phyloP scores from a whole-genome alignment of 164 flowering plant species.

The Kalanchoe fedtschenkoi region DNA sequence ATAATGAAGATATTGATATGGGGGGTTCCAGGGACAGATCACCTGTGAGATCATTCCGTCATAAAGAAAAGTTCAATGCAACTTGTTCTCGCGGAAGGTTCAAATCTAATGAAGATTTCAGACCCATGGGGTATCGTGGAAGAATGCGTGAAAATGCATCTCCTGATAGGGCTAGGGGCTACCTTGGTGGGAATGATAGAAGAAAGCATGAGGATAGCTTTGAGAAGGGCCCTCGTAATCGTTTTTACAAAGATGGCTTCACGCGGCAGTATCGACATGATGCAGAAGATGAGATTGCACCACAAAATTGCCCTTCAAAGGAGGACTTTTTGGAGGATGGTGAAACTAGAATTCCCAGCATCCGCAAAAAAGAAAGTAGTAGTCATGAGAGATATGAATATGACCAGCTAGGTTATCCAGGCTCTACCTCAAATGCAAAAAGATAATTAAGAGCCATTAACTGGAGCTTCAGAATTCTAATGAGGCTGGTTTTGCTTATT shows the following conservation, averaged over 20 bases:
- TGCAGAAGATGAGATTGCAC: slow-evolving; percentile 10
- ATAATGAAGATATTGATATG: slow-evolving; percentile 10
- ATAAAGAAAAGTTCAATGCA: slow-evolving; percentile 14
- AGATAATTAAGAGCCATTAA: background rate
- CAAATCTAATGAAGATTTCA: slow-evolving; percentile 13
- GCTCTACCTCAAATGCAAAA: background rate
- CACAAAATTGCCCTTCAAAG: background rate
- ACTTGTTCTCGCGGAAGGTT: slow-evolving; percentile 9
- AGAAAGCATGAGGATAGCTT: slow-evolving; percentile 13
- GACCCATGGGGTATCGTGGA: slow-evolving; percentile 11
- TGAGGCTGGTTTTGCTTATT: background rate
- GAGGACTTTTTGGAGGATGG: background rate
- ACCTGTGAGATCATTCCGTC: slow-evolving; percentile 17
- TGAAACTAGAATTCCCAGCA: background rate
- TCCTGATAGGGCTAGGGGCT: slow-evolving; percentile 11
- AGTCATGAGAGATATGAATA: background rate
- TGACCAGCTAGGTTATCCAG: background rate
- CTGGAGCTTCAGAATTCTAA: background rate
- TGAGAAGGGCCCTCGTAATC: slow-evolving; percentile 13
- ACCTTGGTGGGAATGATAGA: slow-evolving; percentile 15
- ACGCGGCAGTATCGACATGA: slow-evolving; percentile 13
- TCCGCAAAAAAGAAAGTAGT: background rate
- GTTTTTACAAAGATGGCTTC: slow-evolving; percentile 14
- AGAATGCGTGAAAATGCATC: slow-evolving; percentile 14
- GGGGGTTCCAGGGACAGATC: slow-evolving; percentile 19